These are phyloP conservation scores for Gentiana straminea DNA, from an alignment of 257 asterid species.

Conservation along the genomic window DNA sequence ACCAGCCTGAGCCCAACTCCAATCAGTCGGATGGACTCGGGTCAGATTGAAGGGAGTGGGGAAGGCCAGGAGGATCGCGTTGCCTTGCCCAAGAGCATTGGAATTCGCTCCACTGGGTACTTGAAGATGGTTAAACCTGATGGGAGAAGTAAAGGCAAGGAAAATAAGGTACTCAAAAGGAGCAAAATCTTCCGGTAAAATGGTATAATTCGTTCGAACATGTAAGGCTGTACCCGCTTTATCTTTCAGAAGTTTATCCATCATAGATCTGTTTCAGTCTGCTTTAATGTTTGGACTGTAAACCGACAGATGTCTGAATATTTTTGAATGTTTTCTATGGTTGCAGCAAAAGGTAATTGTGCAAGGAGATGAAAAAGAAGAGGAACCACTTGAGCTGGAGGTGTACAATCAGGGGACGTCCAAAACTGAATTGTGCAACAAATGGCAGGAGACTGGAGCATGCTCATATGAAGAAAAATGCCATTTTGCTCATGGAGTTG, in stretches of 20 bases:
- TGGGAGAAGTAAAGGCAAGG: conserved; percentile 17
- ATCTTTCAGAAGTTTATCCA: too few relatives aligned
- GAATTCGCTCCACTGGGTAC: conserved; percentile 55
- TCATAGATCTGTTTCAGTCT: too few relatives aligned
- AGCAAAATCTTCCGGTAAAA: conserved; percentile 9
- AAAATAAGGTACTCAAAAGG: conserved; percentile 14
- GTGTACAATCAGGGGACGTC: conserved; percentile 82
- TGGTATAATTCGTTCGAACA: conserved; percentile 7
- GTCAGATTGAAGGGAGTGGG: conserved; percentile 19
- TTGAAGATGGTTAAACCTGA: conserved; percentile 30
- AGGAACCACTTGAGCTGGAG: conserved; percentile 49
- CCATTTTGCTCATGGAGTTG: conserved; percentile 74
- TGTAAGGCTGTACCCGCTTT: not conserved
- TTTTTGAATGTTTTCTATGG: not conserved
- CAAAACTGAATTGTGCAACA: conserved; percentile 87
- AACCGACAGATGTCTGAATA: too few relatives aligned
- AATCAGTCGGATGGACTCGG: conserved; percentile 34
- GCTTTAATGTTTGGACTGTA: too few relatives aligned
- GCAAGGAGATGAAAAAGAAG: conserved; percentile 40
- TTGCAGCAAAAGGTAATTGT: conserved; percentile 66
- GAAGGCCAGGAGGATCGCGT: conserved; percentile 21
- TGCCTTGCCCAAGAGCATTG: conserved; percentile 59
- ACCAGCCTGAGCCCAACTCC: conserved; percentile 17
- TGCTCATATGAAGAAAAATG: conserved; percentile 68
- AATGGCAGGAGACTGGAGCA: conserved; percentile 75